Conservation (phyloP, 2,329 filamentous ascomycete species). For the Cercospora sp. region DNA sequence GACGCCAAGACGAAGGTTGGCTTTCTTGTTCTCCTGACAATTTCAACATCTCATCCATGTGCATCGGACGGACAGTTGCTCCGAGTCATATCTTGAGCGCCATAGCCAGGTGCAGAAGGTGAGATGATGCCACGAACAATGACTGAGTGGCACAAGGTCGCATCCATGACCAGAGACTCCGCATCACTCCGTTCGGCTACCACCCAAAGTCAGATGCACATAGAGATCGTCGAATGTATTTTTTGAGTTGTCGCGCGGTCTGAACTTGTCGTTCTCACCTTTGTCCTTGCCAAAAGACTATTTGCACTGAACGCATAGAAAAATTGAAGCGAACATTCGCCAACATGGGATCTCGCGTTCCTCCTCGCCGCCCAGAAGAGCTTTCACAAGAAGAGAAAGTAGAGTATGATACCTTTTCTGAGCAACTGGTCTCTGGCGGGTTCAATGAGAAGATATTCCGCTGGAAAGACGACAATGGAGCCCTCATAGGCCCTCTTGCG, state of each 20-base stretch:
- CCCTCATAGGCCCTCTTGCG: slow-evolving; percentile 18
- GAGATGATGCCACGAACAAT: neutral
- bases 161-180: neutral
- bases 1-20: neutral
- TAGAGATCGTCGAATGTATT: neutral
- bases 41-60: neutral
- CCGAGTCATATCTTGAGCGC: neutral
- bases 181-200: neutral
- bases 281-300: neutral
- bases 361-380: slow-evolving; percentile 14
- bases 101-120: neutral
- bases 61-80: neutral
- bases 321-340: neutral
- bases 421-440: slow-evolving; percentile 9
- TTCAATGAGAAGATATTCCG: slow-evolving; percentile 20
- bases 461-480: slow-evolving; percentile 17
- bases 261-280: neutral
- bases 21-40: neutral
- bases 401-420: slow-evolving; percentile 12
- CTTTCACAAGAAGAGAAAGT: slow-evolving; percentile 13
- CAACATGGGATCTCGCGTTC: slow-evolving; percentile 17
- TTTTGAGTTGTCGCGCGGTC: neutral
- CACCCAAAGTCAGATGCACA: neutral
- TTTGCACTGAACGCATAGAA: neutral
- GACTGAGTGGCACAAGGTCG: neutral